phyloP scores from a whole-genome alignment of 2,329 filamentous ascomycete genomes.

The Pyrenophora graminea region DNA sequence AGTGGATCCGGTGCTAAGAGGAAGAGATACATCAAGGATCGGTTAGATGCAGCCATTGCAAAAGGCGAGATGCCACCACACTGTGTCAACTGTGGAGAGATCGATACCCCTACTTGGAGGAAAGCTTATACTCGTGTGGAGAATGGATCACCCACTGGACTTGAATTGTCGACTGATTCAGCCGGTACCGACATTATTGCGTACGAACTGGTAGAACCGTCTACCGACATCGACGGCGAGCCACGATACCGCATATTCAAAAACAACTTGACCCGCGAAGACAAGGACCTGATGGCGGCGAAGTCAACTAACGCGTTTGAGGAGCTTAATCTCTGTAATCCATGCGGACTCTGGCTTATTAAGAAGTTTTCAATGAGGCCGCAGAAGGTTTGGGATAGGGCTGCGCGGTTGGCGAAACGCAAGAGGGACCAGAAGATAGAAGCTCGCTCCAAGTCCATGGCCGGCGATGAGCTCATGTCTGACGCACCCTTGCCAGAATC shows the following conservation, averaged over 20 bases:
- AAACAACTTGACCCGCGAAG: slow-evolving; percentile 69
- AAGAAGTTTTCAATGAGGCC: slow-evolving; percentile 88
- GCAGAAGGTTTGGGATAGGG: slow-evolving; percentile 73
- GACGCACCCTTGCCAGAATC: slow-evolving; percentile 40
- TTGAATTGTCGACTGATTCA: slow-evolving; percentile 66
- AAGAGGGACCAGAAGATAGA: slow-evolving; percentile 34
- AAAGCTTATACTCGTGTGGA: slow-evolving; percentile 84
- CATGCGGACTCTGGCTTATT: slow-evolving; percentile 91
- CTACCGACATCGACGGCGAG: slow-evolving; percentile 63
- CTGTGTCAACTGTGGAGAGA: slow-evolving; percentile 90
- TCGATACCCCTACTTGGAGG: slow-evolving; percentile 95
- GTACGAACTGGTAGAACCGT: slow-evolving; percentile 36
- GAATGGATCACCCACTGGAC: slow-evolving; percentile 69
- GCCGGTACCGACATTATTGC: slow-evolving; percentile 70
- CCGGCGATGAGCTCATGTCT: slow-evolving; percentile 52
- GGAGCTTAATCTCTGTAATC: slow-evolving; percentile 84
- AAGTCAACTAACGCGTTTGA: slow-evolving; percentile 57
- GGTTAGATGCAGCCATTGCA: slow-evolving; percentile 64
- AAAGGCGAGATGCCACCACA: slow-evolving; percentile 84
- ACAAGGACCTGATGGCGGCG: slow-evolving; percentile 56
- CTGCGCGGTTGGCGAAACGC: slow-evolving; percentile 48
- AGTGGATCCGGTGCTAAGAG: slow-evolving; percentile 64
- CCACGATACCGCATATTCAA: slow-evolving; percentile 75
- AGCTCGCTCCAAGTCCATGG: slow-evolving; percentile 48
- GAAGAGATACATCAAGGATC: slow-evolving; percentile 65